Conservation (phyloP, 2,329 filamentous ascomycete genomes). For the Phialocephala sp. region DNA sequence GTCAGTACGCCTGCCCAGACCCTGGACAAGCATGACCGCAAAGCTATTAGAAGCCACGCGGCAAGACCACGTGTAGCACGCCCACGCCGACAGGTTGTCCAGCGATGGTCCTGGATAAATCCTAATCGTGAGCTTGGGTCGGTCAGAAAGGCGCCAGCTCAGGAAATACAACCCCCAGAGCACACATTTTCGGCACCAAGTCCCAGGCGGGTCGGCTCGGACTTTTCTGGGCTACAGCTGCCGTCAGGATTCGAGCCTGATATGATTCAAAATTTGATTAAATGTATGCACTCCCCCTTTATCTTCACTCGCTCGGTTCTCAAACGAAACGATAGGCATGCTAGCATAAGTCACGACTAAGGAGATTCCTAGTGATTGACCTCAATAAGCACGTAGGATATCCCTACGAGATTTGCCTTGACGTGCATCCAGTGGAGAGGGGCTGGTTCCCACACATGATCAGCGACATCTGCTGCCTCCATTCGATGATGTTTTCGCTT, state of each 20-base stretch:
- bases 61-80: background rate
- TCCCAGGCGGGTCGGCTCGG: background rate
- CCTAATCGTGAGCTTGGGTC: background rate
- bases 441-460: slow-evolving; percentile 4
- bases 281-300: background rate
- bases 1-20: background rate
- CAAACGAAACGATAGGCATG: background rate
- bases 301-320: background rate
- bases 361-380: background rate
- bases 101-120: slow-evolving; percentile 5
- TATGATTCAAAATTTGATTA: slow-evolving; percentile 1
- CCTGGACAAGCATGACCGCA: slow-evolving; percentile 2
- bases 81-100: background rate
- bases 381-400: background rate
- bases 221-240: background rate
- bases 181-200: background rate
- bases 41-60: slow-evolving; percentile 4
- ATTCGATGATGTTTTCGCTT: slow-evolving; percentile 9
- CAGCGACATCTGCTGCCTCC: slow-evolving; percentile 5
- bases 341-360: background rate
- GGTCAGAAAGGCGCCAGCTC: background rate
- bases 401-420: background rate
- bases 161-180: background rate
- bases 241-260: background rate
- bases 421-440: background rate